Evolutionary conservation across 495 filamentous ascomycete genomes (phyloP).

Genomic region (Daldinia loculata): DNA sequence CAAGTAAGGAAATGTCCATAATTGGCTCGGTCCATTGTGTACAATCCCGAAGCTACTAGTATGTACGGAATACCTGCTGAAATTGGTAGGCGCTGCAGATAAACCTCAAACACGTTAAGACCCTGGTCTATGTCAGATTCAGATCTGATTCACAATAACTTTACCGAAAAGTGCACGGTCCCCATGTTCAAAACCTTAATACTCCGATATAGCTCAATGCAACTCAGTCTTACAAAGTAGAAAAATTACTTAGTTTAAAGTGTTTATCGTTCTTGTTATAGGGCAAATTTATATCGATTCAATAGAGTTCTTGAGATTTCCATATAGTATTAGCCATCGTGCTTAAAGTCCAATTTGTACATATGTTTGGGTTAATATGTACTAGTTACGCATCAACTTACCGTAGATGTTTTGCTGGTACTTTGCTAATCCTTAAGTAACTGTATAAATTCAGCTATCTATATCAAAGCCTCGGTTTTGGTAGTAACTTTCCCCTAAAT

Average conservation of each 20-base stretch:
- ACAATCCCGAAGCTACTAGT: not conserved
- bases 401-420: not conserved
- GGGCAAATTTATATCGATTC: not conserved
- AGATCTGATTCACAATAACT: constrained; percentile 28
- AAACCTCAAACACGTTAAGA: constrained; percentile 14
- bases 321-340: not conserved
- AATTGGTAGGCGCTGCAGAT: not conserved
- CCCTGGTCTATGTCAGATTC: constrained; percentile 3
- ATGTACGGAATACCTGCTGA: not conserved
- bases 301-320: not conserved
- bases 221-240: not conserved
- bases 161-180: constrained; percentile 29
- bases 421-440: not conserved
- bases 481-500: not conserved
- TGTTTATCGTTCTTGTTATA: not conserved
- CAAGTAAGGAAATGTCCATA: not conserved
- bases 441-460: not conserved
- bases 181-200: constrained; percentile 31
- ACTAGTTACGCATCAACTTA: not conserved
- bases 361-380: not conserved
- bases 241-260: not conserved
- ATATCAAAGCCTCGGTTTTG: not conserved
- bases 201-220: constrained; percentile 24
- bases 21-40: not conserved
- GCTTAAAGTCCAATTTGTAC: not conserved